phyloP scores from a whole-genome alignment of 2,329 filamentous ascomycete species.

The Hypoxylon sp. region DNA sequence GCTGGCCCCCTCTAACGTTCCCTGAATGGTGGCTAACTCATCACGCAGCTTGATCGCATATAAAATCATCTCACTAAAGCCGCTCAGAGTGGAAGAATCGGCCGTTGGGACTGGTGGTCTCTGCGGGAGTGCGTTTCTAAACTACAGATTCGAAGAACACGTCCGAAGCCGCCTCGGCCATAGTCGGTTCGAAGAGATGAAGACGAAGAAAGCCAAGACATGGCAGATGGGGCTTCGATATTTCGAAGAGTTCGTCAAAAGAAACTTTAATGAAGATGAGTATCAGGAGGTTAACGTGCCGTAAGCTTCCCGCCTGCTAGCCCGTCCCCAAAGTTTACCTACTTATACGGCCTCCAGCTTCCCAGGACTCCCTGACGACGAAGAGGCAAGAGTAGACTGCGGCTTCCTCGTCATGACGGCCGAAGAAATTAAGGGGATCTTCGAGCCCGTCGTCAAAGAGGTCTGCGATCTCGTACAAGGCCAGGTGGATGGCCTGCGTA shows the following conservation, averaged over 20 bases:
- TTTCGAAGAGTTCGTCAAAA: slow-evolving; percentile 87
- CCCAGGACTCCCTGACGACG: slow-evolving; percentile 80
- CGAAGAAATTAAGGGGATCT: slow-evolving; percentile 77
- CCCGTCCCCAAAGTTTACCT: not conserved
- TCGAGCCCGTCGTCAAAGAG: slow-evolving; percentile 79
- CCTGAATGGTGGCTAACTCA: slow-evolving; percentile 27
- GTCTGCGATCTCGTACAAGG: slow-evolving; percentile 76
- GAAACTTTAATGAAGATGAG: slow-evolving; percentile 84
- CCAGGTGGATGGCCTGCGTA: slow-evolving; percentile 72
- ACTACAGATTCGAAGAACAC: slow-evolving; percentile 84
- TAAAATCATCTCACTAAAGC: slow-evolving; percentile 79
- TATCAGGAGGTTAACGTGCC: slow-evolving; percentile 82
- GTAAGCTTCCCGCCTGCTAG: slow-evolving; percentile 56
- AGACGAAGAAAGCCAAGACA: slow-evolving; percentile 79
- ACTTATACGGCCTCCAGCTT: slow-evolving; percentile 60
- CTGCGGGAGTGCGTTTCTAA: slow-evolving; percentile 83
- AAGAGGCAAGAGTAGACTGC: slow-evolving; percentile 78
- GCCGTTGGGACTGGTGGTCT: slow-evolving; percentile 83
- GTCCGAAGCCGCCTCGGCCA: slow-evolving; percentile 76
- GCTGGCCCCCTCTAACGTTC: too few species aligned
- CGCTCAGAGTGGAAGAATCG: slow-evolving; percentile 80
- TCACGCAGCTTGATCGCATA: slow-evolving; percentile 76
- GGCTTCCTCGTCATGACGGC: slow-evolving; percentile 81
- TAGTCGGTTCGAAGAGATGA: slow-evolving; percentile 79
- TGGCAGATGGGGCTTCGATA: slow-evolving; percentile 85